Evolutionary conservation across 2,329 filamentous ascomycete species (phyloP).

Genomic region (Cryphonectria parasitica): DNA sequence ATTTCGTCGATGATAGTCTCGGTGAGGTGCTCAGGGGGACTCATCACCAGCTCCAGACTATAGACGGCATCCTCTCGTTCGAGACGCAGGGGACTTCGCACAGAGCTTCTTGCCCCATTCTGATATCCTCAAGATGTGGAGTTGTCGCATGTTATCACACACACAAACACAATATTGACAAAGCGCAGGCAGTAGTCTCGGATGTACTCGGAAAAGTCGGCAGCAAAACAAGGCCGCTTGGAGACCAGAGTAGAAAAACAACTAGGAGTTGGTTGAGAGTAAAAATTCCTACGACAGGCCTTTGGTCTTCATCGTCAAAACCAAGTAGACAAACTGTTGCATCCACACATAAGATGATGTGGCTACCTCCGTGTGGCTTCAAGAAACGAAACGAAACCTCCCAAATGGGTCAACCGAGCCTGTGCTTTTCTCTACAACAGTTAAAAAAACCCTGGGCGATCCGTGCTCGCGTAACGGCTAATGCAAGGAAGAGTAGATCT

Average conservation of each 20-base stretch:
- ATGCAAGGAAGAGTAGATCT: neutral
- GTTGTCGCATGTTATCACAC: neutral
- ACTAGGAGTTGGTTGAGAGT: neutral
- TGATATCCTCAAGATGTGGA: neutral
- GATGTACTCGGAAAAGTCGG: constrained; percentile 1
- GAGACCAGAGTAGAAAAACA: neutral
- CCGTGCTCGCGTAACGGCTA: neutral
- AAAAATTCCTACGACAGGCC: neutral
- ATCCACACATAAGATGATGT: neutral
- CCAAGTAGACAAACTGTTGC: neutral
- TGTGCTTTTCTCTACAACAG: neutral
- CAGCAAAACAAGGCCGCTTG: neutral
- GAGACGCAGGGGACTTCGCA: constrained; percentile 6
- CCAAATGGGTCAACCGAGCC: neutral
- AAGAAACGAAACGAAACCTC: neutral
- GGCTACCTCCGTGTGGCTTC: neutral
- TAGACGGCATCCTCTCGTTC: neutral
- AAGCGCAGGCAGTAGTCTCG: neutral
- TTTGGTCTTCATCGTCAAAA: neutral
- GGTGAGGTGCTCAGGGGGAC: neutral
- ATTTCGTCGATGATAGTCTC: neutral
- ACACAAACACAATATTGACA: neutral
- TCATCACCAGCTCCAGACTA: neutral
- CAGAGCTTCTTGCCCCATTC: constrained; percentile 5
- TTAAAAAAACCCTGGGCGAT: neutral